phyloP scores from a whole-genome alignment of 306 rosid genomes.

The Cicer bijugum region DNA sequence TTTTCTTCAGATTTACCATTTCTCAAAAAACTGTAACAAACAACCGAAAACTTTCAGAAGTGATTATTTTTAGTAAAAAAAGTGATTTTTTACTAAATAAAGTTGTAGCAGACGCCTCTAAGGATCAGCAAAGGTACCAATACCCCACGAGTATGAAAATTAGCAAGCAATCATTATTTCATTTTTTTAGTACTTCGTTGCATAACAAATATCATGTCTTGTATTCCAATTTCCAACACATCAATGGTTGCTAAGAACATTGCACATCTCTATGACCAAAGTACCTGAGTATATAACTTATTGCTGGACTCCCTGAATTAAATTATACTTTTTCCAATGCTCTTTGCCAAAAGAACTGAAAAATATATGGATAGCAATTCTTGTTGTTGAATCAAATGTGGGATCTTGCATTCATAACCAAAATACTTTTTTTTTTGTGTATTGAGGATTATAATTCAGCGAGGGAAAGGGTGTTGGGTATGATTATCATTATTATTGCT shows the following conservation, averaged over 20 bases:
- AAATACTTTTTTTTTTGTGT: background rate
- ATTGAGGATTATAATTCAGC: constrained; percentile 10
- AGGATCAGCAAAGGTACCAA: background rate
- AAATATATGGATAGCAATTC: background rate
- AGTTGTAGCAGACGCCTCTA: background rate
- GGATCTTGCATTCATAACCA: constrained; percentile 8
- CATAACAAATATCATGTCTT: background rate
- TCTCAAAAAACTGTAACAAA: too few species aligned
- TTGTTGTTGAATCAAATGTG: constrained; percentile 23
- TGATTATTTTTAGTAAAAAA: too few species aligned
- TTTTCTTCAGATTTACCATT: too few species aligned
- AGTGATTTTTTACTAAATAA: too few species aligned
- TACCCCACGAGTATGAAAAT: background rate
- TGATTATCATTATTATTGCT: background rate
- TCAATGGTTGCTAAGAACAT: constrained; percentile 12
- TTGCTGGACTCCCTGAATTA: constrained; percentile 14
- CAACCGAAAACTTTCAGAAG: too few species aligned
- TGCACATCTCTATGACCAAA: background rate
- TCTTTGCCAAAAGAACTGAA: background rate
- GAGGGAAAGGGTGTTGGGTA: background rate
- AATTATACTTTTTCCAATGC: background rate
- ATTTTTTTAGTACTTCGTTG: background rate
- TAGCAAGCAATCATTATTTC: background rate
- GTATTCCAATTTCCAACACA: constrained; percentile 4
- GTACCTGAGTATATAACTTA: background rate